Base-by-base conservation (phyloP, 352 stramenopile species). In the Globisporangium spinosum region DNA sequence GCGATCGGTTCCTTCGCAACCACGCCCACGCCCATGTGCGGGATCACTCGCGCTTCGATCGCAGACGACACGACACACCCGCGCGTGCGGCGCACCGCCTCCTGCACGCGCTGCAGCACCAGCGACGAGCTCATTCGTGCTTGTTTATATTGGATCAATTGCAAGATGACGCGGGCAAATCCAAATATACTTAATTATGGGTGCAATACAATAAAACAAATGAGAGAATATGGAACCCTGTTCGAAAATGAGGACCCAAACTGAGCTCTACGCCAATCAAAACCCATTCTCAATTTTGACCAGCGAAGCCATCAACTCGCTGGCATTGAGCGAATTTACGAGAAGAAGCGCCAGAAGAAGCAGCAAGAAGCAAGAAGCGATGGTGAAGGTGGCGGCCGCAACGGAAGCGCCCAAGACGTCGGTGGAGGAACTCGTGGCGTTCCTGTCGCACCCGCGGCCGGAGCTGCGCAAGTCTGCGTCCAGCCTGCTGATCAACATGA, bases 401-500 rank as follows among this genome's bases (percentile, higher is more conserved):
- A 80, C 64, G 58, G 80, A 79, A 67, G 77, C 76, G 58, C 79
- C 89, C 55, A 71, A 78, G 62, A 89, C 90, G 74, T 93, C 84
- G 49, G 76, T 95, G 71, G 83, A 93, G 73, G 88, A 95, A 45
- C 76, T 95, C 43, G 88, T 94, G 62, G 80, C 76, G 1, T 95
- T 95, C 76, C 73, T 95, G 58, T 87, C 85, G 63, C 85, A 91
- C 66, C 82, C 83, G 63, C 86, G 88, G n/a, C 80, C 88, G 2
- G 88, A 94, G 74, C 67, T 95, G 72, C 88, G 88, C 67, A 94
- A 95, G 74, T 93, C 88, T 3, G 82, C 88, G 70, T 90, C 87
- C 27, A 90, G 83, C 70, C 71, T 94, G 58, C 78, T 93, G 58
- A 80, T 94, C 65, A 86, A 90, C 62, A 82, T 95, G 76, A 94